These are phyloP conservation scores for Oryza longistaminata DNA, from an alignment of 176 grass and related monocot species.

Conservation along the genomic window DNA sequence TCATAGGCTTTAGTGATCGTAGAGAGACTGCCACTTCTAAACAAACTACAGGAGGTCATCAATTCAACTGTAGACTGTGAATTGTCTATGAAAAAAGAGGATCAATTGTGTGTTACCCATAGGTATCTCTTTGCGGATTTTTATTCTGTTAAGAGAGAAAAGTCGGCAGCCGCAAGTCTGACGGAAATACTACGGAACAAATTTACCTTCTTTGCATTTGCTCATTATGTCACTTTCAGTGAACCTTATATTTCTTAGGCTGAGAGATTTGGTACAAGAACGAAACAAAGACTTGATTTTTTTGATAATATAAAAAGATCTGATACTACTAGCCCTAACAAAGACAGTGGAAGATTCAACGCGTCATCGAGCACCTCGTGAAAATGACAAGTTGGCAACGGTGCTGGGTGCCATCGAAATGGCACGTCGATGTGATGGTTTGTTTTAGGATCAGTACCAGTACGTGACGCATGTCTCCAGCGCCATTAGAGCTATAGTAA, in stretches of 20 bases:
- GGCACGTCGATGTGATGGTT: constrained; percentile 11
- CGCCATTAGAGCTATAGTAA: background rate
- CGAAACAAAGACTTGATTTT: background rate
- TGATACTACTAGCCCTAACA: background rate
- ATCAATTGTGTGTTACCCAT: background rate
- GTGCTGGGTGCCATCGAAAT: background rate
- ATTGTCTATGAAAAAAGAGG: no score
- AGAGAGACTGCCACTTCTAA: no score
- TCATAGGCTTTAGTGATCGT: no score
- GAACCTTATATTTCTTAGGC: background rate
- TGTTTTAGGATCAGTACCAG: background rate
- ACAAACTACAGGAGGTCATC: no score
- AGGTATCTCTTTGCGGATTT: background rate
- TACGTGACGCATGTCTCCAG: background rate
- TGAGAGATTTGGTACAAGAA: background rate
- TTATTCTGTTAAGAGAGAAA: background rate
- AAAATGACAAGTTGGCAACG: constrained; percentile 7
- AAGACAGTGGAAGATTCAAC: background rate
- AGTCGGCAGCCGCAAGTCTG: background rate
- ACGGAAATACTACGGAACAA: background rate
- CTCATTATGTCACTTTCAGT: background rate
- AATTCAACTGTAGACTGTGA: background rate
- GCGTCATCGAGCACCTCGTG: background rate
- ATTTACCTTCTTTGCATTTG: no score
- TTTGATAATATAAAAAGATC: background rate